Conservation (phyloP, 2,329 filamentous ascomycete genomes). For the Pseudogymnoascus sp. region DNA sequence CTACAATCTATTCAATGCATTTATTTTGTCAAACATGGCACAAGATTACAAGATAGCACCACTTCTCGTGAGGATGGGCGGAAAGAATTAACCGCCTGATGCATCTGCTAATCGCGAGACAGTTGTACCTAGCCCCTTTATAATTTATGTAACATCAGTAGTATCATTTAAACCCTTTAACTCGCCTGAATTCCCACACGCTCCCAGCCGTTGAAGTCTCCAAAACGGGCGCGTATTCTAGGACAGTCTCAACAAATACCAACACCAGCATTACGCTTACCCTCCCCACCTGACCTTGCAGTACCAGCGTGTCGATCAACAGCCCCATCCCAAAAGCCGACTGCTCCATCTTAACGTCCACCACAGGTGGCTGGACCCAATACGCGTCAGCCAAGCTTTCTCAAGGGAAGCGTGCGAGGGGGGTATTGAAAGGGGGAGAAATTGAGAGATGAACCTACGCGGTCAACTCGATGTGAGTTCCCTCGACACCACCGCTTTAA, state of each 20-base stretch:
- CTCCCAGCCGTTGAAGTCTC: conserved; percentile 27
- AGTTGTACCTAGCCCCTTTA: neutral
- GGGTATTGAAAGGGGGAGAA: neutral
- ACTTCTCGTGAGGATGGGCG: neutral
- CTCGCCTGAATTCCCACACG: conserved; percentile 28
- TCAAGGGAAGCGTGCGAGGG: neutral
- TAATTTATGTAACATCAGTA: neutral
- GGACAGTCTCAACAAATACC: conserved; percentile 38
- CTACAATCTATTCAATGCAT: too few species aligned
- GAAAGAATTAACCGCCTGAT: neutral
- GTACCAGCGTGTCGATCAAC: conserved; percentile 37
- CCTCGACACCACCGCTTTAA: conserved; percentile 40
- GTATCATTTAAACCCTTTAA: conserved; percentile 17
- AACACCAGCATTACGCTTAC: conserved; percentile 39
- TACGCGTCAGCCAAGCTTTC: conserved; percentile 10
- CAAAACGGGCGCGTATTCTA: conserved; percentile 37
- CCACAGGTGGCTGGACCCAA: conserved; percentile 33
- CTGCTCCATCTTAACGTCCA: conserved; percentile 37
- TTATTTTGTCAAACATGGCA: too few species aligned
- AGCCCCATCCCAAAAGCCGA: conserved; percentile 39
- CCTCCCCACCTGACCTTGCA: conserved; percentile 32
- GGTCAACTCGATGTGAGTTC: conserved; percentile 34
- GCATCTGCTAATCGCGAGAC: neutral
- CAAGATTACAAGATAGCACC: neutral
- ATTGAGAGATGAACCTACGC: conserved; percentile 23